A percentile compares a stretch with the other conserved stretches of the same genome.
phyloP scores from a whole-genome alignment of 352 stramenopile species.

The Thalassiosira livingstoniorum region DNA sequence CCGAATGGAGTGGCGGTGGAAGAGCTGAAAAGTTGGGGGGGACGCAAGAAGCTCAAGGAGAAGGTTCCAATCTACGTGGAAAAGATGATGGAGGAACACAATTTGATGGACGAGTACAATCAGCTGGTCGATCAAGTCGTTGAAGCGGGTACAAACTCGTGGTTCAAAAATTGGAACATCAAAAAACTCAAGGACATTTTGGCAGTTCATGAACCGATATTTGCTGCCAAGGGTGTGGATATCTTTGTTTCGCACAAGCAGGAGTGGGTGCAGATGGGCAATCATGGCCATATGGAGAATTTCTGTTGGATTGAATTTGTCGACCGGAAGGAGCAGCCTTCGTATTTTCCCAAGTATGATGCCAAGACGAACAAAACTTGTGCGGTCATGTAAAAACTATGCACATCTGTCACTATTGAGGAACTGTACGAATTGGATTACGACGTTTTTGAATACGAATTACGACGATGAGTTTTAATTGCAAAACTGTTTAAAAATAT shows the following conservation, averaged over 20 bases:
- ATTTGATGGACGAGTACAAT: constrained; percentile 49
- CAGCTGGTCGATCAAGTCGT: constrained; percentile 38
- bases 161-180: constrained; percentile 50
- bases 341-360: constrained; percentile 46
- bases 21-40: constrained; percentile 47
- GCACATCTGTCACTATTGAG: too few species aligned
- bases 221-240: constrained; percentile 52
- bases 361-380: constrained; percentile 39
- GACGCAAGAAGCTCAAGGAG: constrained; percentile 58
- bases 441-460: too few species aligned
- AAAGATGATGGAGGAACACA: constrained; percentile 51
- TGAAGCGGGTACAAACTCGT: constrained; percentile 21
- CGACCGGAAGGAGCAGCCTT: constrained; percentile 52
- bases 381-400: constrained; percentile 39
- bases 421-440: too few species aligned
- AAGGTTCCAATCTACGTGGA: constrained; percentile 53
- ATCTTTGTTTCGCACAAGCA: constrained; percentile 63
- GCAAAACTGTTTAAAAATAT: too few species aligned
- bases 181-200: constrained; percentile 51
- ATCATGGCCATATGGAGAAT: constrained; percentile 59
- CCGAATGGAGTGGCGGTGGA: constrained; percentile 64
- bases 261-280: constrained; percentile 54
- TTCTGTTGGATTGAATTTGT: constrained; percentile 67
- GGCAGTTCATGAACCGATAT: constrained; percentile 40
- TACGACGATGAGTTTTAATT: too few species aligned